Conservation (phyloP, 2,329 filamentous ascomycete genomes). For the Hypoxylon sp. region DNA sequence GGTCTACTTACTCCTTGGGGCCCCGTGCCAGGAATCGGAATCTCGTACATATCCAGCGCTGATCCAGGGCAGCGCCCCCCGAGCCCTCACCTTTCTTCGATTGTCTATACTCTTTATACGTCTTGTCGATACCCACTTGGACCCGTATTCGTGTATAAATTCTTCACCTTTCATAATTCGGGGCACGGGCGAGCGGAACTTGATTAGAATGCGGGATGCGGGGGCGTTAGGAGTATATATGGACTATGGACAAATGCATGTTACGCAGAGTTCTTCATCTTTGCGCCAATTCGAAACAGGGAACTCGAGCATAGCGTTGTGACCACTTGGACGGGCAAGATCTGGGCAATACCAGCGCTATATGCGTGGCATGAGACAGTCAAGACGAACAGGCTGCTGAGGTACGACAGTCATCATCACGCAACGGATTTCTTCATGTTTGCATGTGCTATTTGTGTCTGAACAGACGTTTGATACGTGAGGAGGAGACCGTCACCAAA, state of each 20-base stretch:
- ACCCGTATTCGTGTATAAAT: conserved; percentile 36
- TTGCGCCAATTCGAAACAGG: conserved; percentile 12
- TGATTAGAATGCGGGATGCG: conserved; percentile 25
- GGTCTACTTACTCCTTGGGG: neutral
- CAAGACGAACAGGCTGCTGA: conserved; percentile 6
- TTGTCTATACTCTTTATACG: conserved; percentile 30
- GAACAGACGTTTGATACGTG: neutral
- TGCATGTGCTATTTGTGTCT: neutral
- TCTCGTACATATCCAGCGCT: conserved; percentile 1
- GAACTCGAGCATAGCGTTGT: conserved; percentile 23
- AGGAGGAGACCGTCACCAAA: neutral
- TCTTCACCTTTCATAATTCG: conserved; percentile 27
- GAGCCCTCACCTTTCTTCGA: conserved; percentile 19
- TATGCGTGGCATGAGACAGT: conserved; percentile 10
- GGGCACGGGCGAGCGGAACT: conserved; percentile 27
- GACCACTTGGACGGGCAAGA: conserved; percentile 1
- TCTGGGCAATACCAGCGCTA: conserved; percentile 1
- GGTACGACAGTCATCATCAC: neutral
- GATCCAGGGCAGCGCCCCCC: neutral
- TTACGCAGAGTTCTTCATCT: conserved; percentile 9
- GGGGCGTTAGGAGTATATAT: conserved; percentile 36
- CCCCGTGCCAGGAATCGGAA: neutral
- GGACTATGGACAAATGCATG: conserved; percentile 24
- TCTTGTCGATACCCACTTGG: conserved; percentile 38
- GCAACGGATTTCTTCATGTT: neutral